Conservation (phyloP, 2,329 filamentous ascomycete species). For the Ceratocystis destructans region DNA sequence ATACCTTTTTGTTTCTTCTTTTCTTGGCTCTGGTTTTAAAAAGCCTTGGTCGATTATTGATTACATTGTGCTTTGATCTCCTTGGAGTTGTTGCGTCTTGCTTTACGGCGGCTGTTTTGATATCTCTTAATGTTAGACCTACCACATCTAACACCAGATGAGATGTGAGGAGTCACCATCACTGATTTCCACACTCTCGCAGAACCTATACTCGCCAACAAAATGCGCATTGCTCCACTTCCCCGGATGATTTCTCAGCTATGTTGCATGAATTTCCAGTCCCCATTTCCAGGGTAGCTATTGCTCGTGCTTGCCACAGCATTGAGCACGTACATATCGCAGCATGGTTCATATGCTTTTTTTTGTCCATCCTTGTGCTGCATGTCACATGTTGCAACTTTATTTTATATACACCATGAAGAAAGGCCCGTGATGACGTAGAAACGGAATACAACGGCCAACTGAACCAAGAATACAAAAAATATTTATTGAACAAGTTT, state of each 20-base stretch:
- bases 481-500: not conserved
- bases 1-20: not conserved
- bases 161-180: not conserved
- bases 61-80: not conserved
- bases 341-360: not conserved
- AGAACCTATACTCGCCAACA: not conserved
- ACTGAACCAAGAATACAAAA: constrained; percentile 7
- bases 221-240: not conserved
- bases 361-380: not conserved
- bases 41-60: not conserved
- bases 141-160: not conserved
- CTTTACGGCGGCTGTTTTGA: not conserved
- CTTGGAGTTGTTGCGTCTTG: not conserved
- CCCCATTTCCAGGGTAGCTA: not conserved
- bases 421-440: not conserved
- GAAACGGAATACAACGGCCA: not conserved
- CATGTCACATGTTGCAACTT: not conserved
- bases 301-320: not conserved
- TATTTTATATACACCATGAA: not conserved
- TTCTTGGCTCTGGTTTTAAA: not conserved
- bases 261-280: no score
- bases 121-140: not conserved
- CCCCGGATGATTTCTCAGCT: not conserved
- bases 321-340: not conserved
- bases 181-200: not conserved